Evolutionary conservation across 2,329 filamentous ascomycete genomes (phyloP).

Genomic region (Ophiocordyceps australis): DNA sequence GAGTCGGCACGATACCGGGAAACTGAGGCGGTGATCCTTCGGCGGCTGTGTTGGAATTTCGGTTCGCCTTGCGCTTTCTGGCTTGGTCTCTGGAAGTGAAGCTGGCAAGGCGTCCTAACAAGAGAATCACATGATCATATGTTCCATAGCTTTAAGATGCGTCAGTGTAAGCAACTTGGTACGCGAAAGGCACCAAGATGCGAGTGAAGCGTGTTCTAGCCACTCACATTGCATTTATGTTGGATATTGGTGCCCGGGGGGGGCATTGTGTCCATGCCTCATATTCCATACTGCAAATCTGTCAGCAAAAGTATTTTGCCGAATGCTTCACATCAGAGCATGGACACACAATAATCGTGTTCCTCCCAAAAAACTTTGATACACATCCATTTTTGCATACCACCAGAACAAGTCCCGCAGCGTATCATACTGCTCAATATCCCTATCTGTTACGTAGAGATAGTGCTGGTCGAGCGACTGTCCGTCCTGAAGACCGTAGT

Average conservation of each 20-base stretch:
- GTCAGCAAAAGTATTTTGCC: conserved; percentile 8
- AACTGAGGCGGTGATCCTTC: conserved; percentile 25
- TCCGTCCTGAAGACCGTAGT: conserved; percentile 15
- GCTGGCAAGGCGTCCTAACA: conserved; percentile 62
- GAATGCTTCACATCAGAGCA: too few relatives aligned
- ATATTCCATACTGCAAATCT: conserved; percentile 51
- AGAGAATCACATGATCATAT: conserved; percentile 69
- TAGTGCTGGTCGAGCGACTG: conserved; percentile 9
- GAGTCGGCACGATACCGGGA: conserved; percentile 35
- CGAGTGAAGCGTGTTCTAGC: too few relatives aligned
- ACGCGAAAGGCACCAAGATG: too few relatives aligned
- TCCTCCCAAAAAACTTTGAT: conserved; percentile 77
- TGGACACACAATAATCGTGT: conserved; percentile 62
- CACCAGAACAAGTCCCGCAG: conserved; percentile 87
- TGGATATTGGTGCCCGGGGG: conserved; percentile 64
- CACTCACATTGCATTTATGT: conserved; percentile 50
- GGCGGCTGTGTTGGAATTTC: conserved; percentile 10
- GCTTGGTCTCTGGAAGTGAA: conserved; percentile 63
- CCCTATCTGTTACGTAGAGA: conserved; percentile 26
- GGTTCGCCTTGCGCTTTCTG: conserved; percentile 51
- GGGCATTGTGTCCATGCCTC: conserved; percentile 72
- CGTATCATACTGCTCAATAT: conserved; percentile 65
- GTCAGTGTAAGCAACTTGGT: conserved; percentile 11
- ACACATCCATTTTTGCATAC: conserved; percentile 87
- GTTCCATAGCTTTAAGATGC: conserved; percentile 57